Base-by-base conservation (phyloP, 2,329 filamentous ascomycete genomes). In the Fusarium tanahbumbuense region DNA sequence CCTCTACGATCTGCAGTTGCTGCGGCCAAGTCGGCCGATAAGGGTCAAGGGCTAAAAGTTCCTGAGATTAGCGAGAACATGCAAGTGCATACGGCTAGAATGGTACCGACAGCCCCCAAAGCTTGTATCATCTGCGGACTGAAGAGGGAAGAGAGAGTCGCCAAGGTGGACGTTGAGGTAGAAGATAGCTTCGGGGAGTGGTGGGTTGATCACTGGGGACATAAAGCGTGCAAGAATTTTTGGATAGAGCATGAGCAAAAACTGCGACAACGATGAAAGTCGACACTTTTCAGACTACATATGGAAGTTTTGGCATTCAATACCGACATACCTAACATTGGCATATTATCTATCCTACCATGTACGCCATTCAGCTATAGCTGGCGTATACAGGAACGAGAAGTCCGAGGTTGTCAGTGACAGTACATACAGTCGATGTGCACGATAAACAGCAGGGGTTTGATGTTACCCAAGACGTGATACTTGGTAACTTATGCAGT, bases 161-260 rank as follows among this genome's bases (percentile, higher is more conserved):
- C 83, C 22, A 93, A 90, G 76, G 87, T 96, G 34, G 94, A 97
- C 75, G 83, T 90, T 55, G 86, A 90, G 27, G 89, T 97, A 11
- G 90, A 95, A 74, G 95, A 98, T 79, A 94, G 92, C 78, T 98
- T 98, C 83, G 94, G 93, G 15, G 95, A 98, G 82, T 98, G 94
- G 93, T 98, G 95, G 95, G 85, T 92, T 44, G 94, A 98, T 47
- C 91, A 95, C 78, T 94, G 93, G 91, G 93, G 91, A 0, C 92
- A 94, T 80, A 83, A 88, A 67, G 87, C 88, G 22, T 98, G 95
- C 80, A 88, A 88, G 77, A 91, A 92, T 67, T 97, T 97, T 76
- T 98, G 95, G 95, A 82, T 91, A 63, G 85, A 91, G 73, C 91
- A 97, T 78, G 92, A 92, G 78, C 84, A 84, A 56, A 84, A 85